Evolutionary conservation across 768 basidiomycete species (phyloP).

Genomic region (Xerocomus spinulosus): DNA sequence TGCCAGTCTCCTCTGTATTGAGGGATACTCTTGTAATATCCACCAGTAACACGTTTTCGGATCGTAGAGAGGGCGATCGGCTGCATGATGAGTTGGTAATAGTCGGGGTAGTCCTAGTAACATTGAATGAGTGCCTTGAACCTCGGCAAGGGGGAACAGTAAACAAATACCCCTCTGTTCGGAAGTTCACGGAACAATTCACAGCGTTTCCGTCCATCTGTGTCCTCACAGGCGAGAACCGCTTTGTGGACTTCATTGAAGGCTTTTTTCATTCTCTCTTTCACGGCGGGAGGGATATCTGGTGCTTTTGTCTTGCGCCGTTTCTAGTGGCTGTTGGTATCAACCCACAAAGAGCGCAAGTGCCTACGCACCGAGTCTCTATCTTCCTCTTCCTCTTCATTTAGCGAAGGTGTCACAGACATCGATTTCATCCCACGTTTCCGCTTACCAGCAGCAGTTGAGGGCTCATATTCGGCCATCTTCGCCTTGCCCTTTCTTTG

Average conservation of each 20-base stretch:
- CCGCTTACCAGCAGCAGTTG: conserved; percentile 53
- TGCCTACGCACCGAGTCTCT: conserved; percentile 54
- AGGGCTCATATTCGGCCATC: conserved; percentile 46
- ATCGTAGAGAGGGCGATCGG: conserved; percentile 89
- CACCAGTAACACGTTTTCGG: conserved; percentile 65
- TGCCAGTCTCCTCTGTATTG: conserved; percentile 76
- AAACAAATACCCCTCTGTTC: conserved; percentile 59
- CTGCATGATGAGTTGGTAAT: conserved; percentile 80
- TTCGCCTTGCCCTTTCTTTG: conserved; percentile 58
- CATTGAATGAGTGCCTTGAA: conserved; percentile 9
- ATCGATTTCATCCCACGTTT: conserved; percentile 70
- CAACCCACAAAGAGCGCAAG: not conserved
- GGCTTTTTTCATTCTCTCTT: conserved; percentile 79
- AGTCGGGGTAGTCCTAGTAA: conserved; percentile 83
- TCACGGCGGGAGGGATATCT: conserved; percentile 54
- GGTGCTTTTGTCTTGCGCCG: conserved; percentile 71
- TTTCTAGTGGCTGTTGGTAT: conserved; percentile 48
- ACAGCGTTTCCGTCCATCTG: conserved; percentile 72
- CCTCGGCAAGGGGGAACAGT: not conserved
- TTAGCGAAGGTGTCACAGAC: conserved; percentile 71
- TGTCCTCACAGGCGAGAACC: conserved; percentile 66
- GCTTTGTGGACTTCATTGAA: conserved; percentile 74
- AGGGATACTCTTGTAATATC: conserved; percentile 69
- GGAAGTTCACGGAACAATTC: conserved; percentile 89
- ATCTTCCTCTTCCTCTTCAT: conserved; percentile 76